Conservation (phyloP, 495 filamentous ascomycete species). For the Sordaria brevicollis region DNA sequence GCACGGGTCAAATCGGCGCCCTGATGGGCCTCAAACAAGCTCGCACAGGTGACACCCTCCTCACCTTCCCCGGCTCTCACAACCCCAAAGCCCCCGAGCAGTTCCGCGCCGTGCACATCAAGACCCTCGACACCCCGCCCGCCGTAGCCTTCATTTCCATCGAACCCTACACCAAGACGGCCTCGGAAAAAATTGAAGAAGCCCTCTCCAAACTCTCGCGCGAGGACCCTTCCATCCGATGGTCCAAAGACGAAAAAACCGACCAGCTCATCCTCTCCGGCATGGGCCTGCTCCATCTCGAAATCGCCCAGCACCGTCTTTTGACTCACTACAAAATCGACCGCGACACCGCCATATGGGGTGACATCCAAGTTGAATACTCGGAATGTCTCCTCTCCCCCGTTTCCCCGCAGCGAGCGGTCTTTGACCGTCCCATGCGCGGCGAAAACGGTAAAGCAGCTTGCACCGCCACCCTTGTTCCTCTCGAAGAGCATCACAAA, state of each 20-base stretch:
- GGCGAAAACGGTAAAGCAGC: constrained; percentile 70
- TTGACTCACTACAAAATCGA: constrained; percentile 80
- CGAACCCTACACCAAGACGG: constrained; percentile 69
- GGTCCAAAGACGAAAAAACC: constrained; percentile 77
- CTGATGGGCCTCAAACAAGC: constrained; percentile 83
- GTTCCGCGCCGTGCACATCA: constrained; percentile 66
- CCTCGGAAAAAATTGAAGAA: constrained; percentile 69
- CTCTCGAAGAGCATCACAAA: constrained; percentile 38
- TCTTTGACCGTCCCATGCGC: constrained; percentile 69
- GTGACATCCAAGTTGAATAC: constrained; percentile 92
- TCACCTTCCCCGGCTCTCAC: constrained; percentile 52
- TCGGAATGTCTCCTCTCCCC: constrained; percentile 59
- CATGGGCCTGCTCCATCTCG: constrained; percentile 97
- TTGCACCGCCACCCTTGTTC: constrained; percentile 58
- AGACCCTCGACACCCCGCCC: constrained; percentile 81
- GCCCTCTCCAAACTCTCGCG: constrained; percentile 66
- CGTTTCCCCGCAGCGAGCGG: constrained; percentile 42
- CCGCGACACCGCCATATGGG: constrained; percentile 58
- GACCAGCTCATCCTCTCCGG: constrained; percentile 88
- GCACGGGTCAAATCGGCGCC: constrained; percentile 90
- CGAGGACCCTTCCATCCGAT: constrained; percentile 89
- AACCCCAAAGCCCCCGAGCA: constrained; percentile 42
- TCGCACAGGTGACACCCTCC: constrained; percentile 85
- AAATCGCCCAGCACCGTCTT: constrained; percentile 83
- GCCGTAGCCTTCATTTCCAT: constrained; percentile 93